A percentile compares a stretch with the other conserved stretches of the same genome.
phyloP scores from a whole-genome alignment of 73 alveolate genomes.

The Paramecium sonneborni region DNA sequence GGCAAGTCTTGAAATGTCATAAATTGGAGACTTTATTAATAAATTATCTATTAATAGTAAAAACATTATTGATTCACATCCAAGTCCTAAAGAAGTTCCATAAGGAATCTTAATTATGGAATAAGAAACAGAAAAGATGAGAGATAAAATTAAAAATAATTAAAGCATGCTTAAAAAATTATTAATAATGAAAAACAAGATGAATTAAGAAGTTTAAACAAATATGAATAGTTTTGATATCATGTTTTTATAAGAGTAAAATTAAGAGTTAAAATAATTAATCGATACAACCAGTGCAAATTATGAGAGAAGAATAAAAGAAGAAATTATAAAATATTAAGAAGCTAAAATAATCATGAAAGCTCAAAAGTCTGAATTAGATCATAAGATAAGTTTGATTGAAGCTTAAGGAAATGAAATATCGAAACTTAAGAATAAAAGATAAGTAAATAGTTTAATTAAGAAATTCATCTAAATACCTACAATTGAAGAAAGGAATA shows the following conservation, averaged over 20 bases:
- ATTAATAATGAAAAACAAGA: not conserved
- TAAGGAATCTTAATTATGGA: not conserved
- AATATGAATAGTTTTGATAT: not conserved
- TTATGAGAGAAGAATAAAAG: constrained; percentile 8
- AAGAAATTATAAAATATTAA: not conserved
- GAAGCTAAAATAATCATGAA: constrained; percentile 38
- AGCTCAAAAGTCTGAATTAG: constrained; percentile 23
- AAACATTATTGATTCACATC: not conserved
- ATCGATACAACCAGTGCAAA: not conserved
- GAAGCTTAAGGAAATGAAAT: not conserved
- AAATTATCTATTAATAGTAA: not conserved
- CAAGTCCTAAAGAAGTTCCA: not conserved
- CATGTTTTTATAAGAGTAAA: not conserved
- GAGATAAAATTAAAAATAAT: not conserved
- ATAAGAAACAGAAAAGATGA: constrained; percentile 18
- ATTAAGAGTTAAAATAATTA: not conserved
- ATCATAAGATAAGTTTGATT: not conserved
- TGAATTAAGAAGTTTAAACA: not conserved
- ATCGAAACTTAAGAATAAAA: not conserved
- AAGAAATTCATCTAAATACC: constrained; percentile 17
- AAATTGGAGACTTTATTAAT: not conserved
- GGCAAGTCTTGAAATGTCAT: constrained; percentile 28
- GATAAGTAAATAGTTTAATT: not conserved
- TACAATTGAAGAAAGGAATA: constrained; percentile 21
- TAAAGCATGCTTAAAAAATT: not conserved